Evolutionary conservation across 768 basidiomycete genomes (phyloP), one percentile per base, ranked within the genome.

Genomic region (Rhodotorula toruloides): DNA sequence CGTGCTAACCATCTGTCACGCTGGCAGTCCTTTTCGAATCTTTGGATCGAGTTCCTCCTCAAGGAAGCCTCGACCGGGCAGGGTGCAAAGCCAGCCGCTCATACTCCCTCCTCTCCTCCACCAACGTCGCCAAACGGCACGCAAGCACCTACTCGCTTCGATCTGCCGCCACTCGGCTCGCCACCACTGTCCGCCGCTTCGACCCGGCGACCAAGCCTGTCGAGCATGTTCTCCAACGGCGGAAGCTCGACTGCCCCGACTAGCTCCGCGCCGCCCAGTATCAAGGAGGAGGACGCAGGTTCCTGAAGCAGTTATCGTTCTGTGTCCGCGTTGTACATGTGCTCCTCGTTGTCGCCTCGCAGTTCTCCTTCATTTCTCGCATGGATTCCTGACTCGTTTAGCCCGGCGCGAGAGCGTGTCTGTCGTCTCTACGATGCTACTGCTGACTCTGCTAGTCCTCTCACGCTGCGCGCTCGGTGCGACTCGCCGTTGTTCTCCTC

Each of bases 21-120:
- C 19, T 2, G 5, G 31, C 62, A 98, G 93, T 94, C 91, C 0
- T 99, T 99, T 80, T 93, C 91, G 44, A 89, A 92, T 53, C 83
- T 97, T 17, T 99, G 92, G 87, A 94, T 99, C 53, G 96, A 99
- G 77, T 99, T 94, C 76, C 83, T 99, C 7, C 86, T 99, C 68
- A 94, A 91, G 31, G 94, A 99, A 80, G 87, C 92, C n/a, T n/a
- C n/a, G n/a, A n/a, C n/a, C 0, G 81, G 49, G 0, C 54, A 63
- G 11, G 53, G 47, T 40, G 58, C 16, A 12, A 12, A 56, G 2
- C 36, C 50, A 1, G 17, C 36, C 46, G 6, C 34, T 52, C 19
- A 44, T 17, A 25, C 60, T 36, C n/a, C 55, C 50, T 25, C 37
- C 34, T 22, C 32, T 27, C 59, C 34, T 44, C 61, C 22, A 22